Evolutionary conservation across 202 grass and related monocot species (phyloP).

Genomic region (Brachypodium distachyon): DNA sequence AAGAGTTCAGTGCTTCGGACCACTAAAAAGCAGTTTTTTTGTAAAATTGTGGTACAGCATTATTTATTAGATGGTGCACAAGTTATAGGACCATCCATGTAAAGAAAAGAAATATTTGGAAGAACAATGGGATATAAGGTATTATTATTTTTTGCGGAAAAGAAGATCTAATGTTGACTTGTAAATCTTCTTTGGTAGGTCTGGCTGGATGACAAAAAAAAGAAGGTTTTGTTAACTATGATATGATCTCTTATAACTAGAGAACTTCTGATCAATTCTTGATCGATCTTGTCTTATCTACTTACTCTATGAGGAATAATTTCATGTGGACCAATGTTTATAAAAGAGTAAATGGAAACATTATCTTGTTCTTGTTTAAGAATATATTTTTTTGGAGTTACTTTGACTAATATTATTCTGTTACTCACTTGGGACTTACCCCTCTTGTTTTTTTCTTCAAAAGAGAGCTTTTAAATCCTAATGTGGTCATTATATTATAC

Average conservation of each 20-base stretch:
- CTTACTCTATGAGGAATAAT: not conserved
- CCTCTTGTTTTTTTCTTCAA: no score
- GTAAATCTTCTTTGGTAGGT: no score
- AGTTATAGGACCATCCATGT: not conserved
- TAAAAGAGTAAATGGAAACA: no score
- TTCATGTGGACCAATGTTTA: no score
- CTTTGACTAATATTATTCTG: no score
- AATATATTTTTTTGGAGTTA: no score
- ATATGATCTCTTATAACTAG: constrained; percentile 8
- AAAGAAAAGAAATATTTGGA: constrained; percentile 6
- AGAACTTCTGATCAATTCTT: not conserved
- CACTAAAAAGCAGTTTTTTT: not conserved
- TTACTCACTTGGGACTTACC: no score
- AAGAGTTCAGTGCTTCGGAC: not conserved
- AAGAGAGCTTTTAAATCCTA: no score
- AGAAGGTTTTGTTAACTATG: not conserved
- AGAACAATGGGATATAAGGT: not conserved
- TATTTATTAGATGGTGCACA: not conserved
- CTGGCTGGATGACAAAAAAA: not conserved
- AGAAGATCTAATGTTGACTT: no score
- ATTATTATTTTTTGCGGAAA: no score
- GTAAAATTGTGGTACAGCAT: not conserved
- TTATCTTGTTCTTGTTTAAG: no score
- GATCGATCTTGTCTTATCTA: not conserved
- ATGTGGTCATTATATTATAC: no score